Base-by-base conservation (phyloP, 495 filamentous ascomycete genomes). In the Aspergillus leporis region DNA sequence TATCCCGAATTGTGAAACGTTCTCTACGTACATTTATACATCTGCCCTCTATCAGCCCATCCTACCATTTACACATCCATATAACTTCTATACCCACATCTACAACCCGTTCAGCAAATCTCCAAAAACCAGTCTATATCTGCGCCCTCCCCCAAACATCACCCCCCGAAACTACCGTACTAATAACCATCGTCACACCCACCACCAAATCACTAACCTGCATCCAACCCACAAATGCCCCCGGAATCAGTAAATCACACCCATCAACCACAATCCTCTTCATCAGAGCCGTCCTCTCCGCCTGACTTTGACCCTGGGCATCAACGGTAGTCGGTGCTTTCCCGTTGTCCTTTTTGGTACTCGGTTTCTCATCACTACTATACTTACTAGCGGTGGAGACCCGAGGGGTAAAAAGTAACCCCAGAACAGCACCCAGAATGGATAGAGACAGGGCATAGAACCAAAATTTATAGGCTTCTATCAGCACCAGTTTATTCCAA, bases 381-480 rank as follows among this genome's bases (percentile, higher is more conserved):
- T 6, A 2, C 23, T 49, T 57, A 0, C 21, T 41, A 40, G 16
- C 23, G n/a, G 22, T 21, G 3, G 45, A 30, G 5, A 51, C 16
- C 18, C 43, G 7, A 5, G 36, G 12, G 25, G 50, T 40, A 47
- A 66, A 67, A 4, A 72, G 55, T 13, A 75, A 58, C 0, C 49
- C 51, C 53, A 65, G 69, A 2, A 72, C 13, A 12, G 62, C 53
- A 8, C 72, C 70, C 0, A 63, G 23, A 8, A 78, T 6, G 3
- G 74, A 75, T 30, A 78, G 59, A 8, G 56, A 66, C 4, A 90
- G 63, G 0, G 79, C 77, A 56, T 84, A 83, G 54, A 88, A 83
- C 87, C 87, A 90, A 64, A 87, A 86, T 54, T 81, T 75, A 66
- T 87, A 84, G 4, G 77, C 85, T 62, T 89, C 83, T n/a, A 80